These are phyloP conservation scores for Phytophthora sp. DNA, from an alignment of 352 stramenopile species.

Conservation along the genomic window DNA sequence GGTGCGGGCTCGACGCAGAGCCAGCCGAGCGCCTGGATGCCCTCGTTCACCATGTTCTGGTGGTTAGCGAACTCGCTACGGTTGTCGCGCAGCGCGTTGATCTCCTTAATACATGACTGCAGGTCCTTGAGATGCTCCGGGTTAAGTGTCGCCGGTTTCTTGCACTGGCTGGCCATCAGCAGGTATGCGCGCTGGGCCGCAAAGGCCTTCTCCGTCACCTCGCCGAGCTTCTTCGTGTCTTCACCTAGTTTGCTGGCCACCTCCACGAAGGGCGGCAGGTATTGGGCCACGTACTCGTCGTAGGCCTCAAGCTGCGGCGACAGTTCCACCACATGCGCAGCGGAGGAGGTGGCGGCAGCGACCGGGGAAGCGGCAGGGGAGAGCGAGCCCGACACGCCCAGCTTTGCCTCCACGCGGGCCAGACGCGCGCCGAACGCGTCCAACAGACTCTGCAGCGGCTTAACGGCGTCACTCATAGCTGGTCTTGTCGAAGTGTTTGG, in stretches of 20 bases:
- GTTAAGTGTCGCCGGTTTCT: conserved; percentile 88
- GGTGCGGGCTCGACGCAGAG: conserved; percentile 85
- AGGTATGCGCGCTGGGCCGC: conserved; percentile 91
- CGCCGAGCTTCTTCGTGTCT: conserved; percentile 82
- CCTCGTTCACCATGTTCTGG: conserved; percentile 90
- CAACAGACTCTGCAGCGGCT: conserved; percentile 86
- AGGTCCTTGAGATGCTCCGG: conserved; percentile 76
- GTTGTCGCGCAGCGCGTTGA: conserved; percentile 83
- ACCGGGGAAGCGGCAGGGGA: conserved; percentile 14
- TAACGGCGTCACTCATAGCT: conserved; percentile 63
- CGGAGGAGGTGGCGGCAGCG: conserved; percentile 4
- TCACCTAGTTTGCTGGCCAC: conserved; percentile 79
- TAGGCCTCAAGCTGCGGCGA: conserved; percentile 87
- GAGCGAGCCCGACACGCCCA: conserved; percentile 55
- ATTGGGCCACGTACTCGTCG: conserved; percentile 87
- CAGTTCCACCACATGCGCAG: conserved; percentile 47
- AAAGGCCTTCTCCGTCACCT: conserved; percentile 90
- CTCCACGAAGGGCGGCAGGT: conserved; percentile 86
- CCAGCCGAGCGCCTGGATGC: conserved; percentile 85
- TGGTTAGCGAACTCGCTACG: conserved; percentile 85
- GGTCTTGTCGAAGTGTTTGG: too few species aligned
- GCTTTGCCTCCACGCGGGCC: conserved; percentile 73
- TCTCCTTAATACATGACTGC: conserved; percentile 79
- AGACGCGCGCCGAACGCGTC: conserved; percentile 83
- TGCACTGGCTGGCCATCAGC: conserved; percentile 92